Base-by-base conservation (phyloP, 2,329 filamentous ascomycete genomes). In the Colletotrichum ledebouriae region DNA sequence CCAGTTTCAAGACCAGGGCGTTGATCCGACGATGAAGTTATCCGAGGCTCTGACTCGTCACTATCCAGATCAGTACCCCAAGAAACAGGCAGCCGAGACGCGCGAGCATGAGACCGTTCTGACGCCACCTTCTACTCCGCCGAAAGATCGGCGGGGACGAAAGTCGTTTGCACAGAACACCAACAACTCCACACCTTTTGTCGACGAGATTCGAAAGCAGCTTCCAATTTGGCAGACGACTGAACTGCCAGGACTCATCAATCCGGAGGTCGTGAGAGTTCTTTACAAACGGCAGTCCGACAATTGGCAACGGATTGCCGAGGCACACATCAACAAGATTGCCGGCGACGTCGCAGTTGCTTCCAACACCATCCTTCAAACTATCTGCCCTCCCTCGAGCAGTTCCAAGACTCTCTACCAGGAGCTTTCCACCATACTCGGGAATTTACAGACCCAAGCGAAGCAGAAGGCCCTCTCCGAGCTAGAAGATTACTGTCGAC, bases 211-310 rank as follows among this genome's bases (percentile, higher is more conserved):
- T 15, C 65, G 70, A 2, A 46, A 56, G 1, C 72, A 77, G 29
- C 72, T 81, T 4, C 22, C 41, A 0, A 59, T 69, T 0, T 78
- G 76, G 37, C 73, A 76, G 34, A 75, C 73, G 2, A 75, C 72
- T 13, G 74, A 78, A 7, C 76, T 81, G 0, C 73, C 75, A 0
- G 78, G 78, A 0, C 69, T 80, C 7, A 47, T 77, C 12, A 78
- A 80, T 52, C 76, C 78, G 0, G 71, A 75, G 0, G 72, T 79
- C 1, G 73, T 78, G 17, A 72, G 70, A 2, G 70, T 70, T 0
- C 72, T 81, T 5, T 79, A 76, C 50, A 71, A 66, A 22, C 69
- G 71, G 25, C 78, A 80, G 52, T 77, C 78, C 0, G 52, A 67
- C 4, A 74, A 75, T n/a, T 81, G 79, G 79, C 47, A 70, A 1